These are phyloP conservation scores for Zygnema circumcarinatum DNA, from an alignment of 139 green algal species.

Conservation along the genomic window DNA sequence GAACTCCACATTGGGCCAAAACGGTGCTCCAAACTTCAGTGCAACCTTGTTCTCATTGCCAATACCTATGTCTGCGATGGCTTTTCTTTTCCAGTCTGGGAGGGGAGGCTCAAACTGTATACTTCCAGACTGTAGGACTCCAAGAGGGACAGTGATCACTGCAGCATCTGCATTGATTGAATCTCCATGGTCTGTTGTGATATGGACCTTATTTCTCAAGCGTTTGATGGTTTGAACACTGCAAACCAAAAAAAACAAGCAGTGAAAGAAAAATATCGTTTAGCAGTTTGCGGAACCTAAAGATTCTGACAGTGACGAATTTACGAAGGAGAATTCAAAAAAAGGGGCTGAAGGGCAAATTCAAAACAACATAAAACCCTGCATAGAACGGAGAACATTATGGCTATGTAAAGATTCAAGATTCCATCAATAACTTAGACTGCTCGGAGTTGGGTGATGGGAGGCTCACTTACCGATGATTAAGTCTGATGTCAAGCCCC, in stretches of 20 bases:
- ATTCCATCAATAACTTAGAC: too few species aligned
- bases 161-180: slow-evolving; percentile 39
- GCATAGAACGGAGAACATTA: too few species aligned
- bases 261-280: too few species aligned
- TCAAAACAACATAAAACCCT: too few species aligned
- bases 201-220: not conserved
- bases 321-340: too few species aligned
- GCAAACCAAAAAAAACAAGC: not conserved
- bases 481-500: slow-evolving; percentile 51
- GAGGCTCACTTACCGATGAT: slow-evolving; percentile 33
- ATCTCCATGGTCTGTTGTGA: slow-evolving; percentile 13
- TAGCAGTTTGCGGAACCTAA: too few species aligned
- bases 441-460: too few species aligned
- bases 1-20: slow-evolving; percentile 63
- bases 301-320: too few species aligned
- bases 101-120: slow-evolving; percentile 51
- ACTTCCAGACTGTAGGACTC: slow-evolving; percentile 37
- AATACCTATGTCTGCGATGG: slow-evolving; percentile 42
- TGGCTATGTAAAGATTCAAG: too few species aligned
- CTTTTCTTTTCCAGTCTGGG: slow-evolving; percentile 35
- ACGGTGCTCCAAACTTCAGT: slow-evolving; percentile 32
- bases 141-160: slow-evolving; percentile 49
- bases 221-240: not conserved
- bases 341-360: too few species aligned
- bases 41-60: slow-evolving; percentile 63